phyloP scores from a whole-genome alignment of 1,284 basidiomycete genomes.

The Ustilago hordei region DNA sequence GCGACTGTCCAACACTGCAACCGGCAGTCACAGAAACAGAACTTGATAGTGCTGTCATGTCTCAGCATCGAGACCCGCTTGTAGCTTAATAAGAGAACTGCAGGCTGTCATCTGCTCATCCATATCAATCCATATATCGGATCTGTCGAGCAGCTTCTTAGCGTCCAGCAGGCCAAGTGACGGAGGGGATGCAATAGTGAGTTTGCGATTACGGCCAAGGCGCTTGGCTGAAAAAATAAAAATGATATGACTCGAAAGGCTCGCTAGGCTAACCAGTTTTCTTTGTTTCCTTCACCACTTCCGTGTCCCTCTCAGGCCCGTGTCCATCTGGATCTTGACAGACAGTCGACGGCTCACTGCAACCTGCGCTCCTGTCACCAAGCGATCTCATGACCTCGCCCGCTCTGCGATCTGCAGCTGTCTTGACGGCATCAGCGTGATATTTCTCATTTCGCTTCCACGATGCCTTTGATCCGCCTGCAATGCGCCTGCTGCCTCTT shows the following conservation, averaged over 20 bases:
- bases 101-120: neutral
- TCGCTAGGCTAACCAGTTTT: conserved; percentile 8
- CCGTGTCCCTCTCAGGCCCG: conserved; percentile 2
- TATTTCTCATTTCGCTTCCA: neutral
- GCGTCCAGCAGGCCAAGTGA: neutral
- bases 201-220: neutral
- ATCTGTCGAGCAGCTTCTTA: neutral
- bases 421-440: neutral
- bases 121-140: neutral
- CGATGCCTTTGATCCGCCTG: neutral
- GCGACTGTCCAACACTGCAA: conserved; percentile 19
- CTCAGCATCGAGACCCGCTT: conserved; percentile 9
- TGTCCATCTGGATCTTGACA: neutral
- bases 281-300: neutral
- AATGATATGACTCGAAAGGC: conserved; percentile 44
- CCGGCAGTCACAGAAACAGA: neutral
- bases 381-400: neutral
- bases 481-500: conserved; percentile 3
- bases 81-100: neutral
- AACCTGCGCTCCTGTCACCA: neutral
- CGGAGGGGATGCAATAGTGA: neutral
- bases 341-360: neutral
- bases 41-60: neutral
- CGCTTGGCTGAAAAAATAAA: conserved; percentile 2
- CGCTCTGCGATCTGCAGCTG: neutral